These are phyloP conservation scores for Lactarius sanguifluus DNA, from an alignment of 768 basidiomycete genomes.

Conservation along the genomic window DNA sequence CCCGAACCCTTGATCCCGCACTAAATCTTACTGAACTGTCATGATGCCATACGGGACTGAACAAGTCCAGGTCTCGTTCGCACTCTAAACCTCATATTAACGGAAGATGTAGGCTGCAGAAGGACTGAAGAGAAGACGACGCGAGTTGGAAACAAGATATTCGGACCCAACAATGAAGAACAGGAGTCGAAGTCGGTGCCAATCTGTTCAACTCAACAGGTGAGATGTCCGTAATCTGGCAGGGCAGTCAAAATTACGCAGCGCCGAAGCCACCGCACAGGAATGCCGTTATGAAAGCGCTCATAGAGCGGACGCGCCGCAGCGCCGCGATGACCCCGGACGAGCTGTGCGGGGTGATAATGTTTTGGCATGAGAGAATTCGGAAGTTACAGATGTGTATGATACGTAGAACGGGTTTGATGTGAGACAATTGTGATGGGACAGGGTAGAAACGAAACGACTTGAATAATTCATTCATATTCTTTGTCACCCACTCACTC, in stretches of 20 bases:
- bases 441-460: neutral
- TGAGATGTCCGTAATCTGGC: no score
- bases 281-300: neutral
- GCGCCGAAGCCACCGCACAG: neutral
- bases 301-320: neutral
- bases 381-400: neutral
- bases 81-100: neutral
- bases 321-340: neutral
- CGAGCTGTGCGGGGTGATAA: neutral
- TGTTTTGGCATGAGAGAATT: no score
- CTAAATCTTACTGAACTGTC: no score
- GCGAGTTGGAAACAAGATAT: neutral
- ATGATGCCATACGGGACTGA: no score
- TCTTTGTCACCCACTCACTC: neutral
- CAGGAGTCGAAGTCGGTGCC: neutral
- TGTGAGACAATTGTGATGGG: neutral
- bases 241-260: no score
- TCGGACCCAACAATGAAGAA: neutral
- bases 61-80: neutral
- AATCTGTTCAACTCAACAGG: no score
- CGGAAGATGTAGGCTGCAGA: neutral
- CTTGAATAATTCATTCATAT: neutral
- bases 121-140: neutral
- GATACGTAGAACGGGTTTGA: neutral
- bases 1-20: no score